Evolutionary conservation across 2,329 filamentous ascomycete genomes (phyloP), one percentile per base, ranked within the genome.

Genomic region (Colletotrichum neosansevieriae): DNA sequence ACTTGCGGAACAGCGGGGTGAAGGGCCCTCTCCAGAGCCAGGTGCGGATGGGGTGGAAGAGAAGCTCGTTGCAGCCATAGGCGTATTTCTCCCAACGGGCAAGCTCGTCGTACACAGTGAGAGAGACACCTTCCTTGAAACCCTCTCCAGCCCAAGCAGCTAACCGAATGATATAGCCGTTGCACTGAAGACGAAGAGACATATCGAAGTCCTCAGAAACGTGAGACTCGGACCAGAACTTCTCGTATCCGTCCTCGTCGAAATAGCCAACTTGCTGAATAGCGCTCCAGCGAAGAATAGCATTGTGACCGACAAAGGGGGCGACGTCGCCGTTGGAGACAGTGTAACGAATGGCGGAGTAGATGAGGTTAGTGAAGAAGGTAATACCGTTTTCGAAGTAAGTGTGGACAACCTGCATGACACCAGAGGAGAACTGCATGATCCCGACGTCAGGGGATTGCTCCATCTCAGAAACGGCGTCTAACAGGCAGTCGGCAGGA

Each of bases 71-170:
- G 80, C 93, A 94, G 42, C 92, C 92, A 74, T 94, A 94, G 3
- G 92, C 93, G 76, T 94, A 94, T 79, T 95, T 95, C 76, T 95
- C 92, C 92, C 93, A 95, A 65, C 92, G 90, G 2, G 92, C 91
- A 68, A 95, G 84, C 78, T 95, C 93, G 78, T 95, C 92, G 76
- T 95, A 94, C 10, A 95, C 92, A 0, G 92, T 95, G 64, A 95
- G 83, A 1, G 92, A 94, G 61, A 95, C 92, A 71, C 93, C 92
- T 77, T 95, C 92, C 76, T 94, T 91, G 83, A 94, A 94, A 56
- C 89, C 91, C n/a, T 91, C 88, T 42, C 89, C 89, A 6, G 89
- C 89, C 85, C 92, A 94, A 19, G 90, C 88, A 9, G 89, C 91
- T 24, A 94, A 83, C 34, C 92, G 90, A 72, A 93, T 90, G 71